phyloP scores from a whole-genome alignment of 2,329 filamentous ascomycete species.

The Myriosclerotinia curreyana region DNA sequence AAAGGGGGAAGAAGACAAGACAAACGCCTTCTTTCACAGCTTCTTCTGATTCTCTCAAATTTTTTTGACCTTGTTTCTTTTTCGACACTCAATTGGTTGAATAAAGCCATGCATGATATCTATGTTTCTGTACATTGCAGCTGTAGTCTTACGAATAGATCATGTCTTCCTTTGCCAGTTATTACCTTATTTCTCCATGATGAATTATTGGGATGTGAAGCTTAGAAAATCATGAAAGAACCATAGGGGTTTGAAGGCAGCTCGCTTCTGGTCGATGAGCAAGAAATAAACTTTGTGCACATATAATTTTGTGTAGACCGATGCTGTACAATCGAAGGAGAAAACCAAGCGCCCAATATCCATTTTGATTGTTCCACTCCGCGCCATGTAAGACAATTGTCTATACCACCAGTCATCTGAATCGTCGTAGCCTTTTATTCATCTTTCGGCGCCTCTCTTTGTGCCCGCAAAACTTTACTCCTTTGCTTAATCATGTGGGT shows the following conservation, averaged over 20 bases:
- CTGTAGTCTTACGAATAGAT: constrained; percentile 37
- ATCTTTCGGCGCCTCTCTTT: constrained; percentile 45
- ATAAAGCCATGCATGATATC: constrained; percentile 22
- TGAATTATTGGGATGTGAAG: background rate
- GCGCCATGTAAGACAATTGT: background rate
- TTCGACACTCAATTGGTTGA: constrained; percentile 26
- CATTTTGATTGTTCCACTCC: background rate
- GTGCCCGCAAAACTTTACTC: constrained; percentile 69
- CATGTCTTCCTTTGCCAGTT: constrained; percentile 25
- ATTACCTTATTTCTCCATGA: background rate
- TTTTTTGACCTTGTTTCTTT: constrained; percentile 14
- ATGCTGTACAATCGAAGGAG: background rate
- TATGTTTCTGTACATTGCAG: constrained; percentile 35
- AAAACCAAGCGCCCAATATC: background rate
- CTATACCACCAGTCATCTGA: background rate
- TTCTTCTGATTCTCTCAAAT: constrained; percentile 14
- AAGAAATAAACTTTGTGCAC: background rate
- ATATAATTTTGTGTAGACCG: background rate
- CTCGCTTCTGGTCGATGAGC: background rate
- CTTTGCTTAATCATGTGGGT: constrained; percentile 94
- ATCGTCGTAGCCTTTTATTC: constrained; percentile 22
- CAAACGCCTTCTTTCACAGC: background rate
- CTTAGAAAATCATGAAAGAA: background rate
- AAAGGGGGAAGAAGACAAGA: constrained; percentile 6
- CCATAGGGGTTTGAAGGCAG: background rate